Evolutionary conservation across 2,329 filamentous ascomycete species (phyloP).

Genomic region (Thelonectria blattea): DNA sequence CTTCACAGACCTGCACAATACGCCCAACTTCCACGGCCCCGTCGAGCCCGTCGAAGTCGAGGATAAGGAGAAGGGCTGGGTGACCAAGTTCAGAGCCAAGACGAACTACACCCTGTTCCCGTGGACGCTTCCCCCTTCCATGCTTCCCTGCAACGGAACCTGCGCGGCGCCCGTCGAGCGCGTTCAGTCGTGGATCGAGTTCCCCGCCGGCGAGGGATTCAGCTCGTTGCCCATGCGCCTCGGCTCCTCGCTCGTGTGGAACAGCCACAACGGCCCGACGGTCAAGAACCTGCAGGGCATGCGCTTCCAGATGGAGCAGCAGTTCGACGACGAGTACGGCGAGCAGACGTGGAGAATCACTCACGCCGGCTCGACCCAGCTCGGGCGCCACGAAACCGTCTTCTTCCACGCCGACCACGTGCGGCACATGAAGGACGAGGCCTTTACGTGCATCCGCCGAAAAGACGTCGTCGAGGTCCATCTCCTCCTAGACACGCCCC

Average conservation of each 20-base stretch:
- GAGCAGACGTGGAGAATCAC: slow-evolving; percentile 72
- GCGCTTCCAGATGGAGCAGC: slow-evolving; percentile 71
- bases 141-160: slow-evolving; percentile 79
- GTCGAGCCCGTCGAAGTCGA: slow-evolving; percentile 47
- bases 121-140: slow-evolving; percentile 82
- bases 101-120: slow-evolving; percentile 88
- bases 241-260: slow-evolving; percentile 44
- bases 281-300: slow-evolving; percentile 62
- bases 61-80: slow-evolving; percentile 54
- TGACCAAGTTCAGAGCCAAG: slow-evolving; percentile 54
- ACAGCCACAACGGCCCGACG: slow-evolving; percentile 49
- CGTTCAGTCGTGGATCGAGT: slow-evolving; percentile 72
- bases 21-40: slow-evolving; percentile 67
- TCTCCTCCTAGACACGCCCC: slow-evolving; percentile 52
- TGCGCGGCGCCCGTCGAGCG: slow-evolving; percentile 75
- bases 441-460: slow-evolving; percentile 82
- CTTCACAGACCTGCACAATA: slow-evolving; percentile 80
- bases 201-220: slow-evolving; percentile 55
- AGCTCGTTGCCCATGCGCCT: slow-evolving; percentile 43
- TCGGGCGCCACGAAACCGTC: slow-evolving; percentile 88
- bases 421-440: slow-evolving; percentile 78
- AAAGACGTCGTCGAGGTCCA: slow-evolving; percentile 75
- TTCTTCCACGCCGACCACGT: slow-evolving; percentile 79
- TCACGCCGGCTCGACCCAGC: slow-evolving; percentile 77
- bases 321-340: slow-evolving; percentile 52